Evolutionary conservation across 345 rosid genomes (phyloP), one percentile per base, ranked within the genome.

Genomic region (Anastatica hierochuntica): DNA sequence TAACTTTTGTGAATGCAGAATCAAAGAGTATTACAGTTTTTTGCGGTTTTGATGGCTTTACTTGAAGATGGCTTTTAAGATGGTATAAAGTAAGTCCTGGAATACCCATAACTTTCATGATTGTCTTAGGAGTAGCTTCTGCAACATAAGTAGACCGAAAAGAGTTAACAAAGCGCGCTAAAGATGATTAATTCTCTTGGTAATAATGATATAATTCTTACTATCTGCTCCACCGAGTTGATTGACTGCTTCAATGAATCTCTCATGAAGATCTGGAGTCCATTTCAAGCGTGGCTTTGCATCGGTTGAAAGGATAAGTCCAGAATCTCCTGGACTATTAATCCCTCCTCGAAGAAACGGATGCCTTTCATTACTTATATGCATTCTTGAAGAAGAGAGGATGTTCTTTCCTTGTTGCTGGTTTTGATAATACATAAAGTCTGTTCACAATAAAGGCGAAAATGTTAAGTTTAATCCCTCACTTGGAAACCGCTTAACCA

Each of bases 201-300:
- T n/a, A n/a, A n/a, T n/a, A n/a, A n/a, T n/a, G n/a, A 54, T 24
- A 41, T 20, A 46, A 79, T n/a, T n/a, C 95, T 75, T 43, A 89
- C 97, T 89, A 51, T 85, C 97, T 51, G 90, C 88, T 69, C 97
- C 97, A 70, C 97, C 97, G 27, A 89, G 97, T 70, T 83, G 90
- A 66, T 83, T 79, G 57, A 85, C 97, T 9, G 97, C 94, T 66
- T 89, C 95, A 7, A 81, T 63, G 72, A 89, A 85, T 13, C 95
- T 78, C 61, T 89, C 89, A 12, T 89, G 97, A 56, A 89, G 97
- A 66, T 89, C 94, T 0, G 85, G 74, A 2, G 95, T 89, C 97
- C 97, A 89, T 71, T 89, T 89, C 23, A 89, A 68, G 48, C 97
- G 73, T 5, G 95, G 97, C 78, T 89, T 89, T 50, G 97, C 90